Evolutionary conservation across 805 yeast genomes (phyloP).

Genomic region (Metschnikowia matae): DNA sequence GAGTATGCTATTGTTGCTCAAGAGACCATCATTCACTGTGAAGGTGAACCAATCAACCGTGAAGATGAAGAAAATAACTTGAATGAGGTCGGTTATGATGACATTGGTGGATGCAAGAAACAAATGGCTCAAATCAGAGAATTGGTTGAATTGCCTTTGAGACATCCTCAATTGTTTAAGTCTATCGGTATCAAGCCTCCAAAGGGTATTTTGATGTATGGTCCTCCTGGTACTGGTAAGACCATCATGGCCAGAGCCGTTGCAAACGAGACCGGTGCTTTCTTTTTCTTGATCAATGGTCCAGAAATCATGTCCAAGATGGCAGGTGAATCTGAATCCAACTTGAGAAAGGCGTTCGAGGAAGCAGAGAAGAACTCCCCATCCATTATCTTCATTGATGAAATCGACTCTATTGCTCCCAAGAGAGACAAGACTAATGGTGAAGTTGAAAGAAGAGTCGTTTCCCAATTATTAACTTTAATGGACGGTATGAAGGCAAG

Average conservation of each 20-base stretch:
- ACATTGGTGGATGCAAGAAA: slow-evolving; percentile 97
- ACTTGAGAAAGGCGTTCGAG: slow-evolving; percentile 95
- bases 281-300: slow-evolving; percentile 95
- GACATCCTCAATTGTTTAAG: slow-evolving; percentile 98
- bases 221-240: slow-evolving; percentile 99
- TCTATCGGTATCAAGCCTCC: slow-evolving; percentile 99
- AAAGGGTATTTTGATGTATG: slow-evolving; percentile 95
- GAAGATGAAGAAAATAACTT: slow-evolving; percentile 97
- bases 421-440: slow-evolving; percentile 99
- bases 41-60: slow-evolving; percentile 97
- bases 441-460: slow-evolving; percentile 99
- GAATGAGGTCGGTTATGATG: slow-evolving; percentile 97
- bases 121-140: slow-evolving; percentile 99
- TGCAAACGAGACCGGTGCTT: slow-evolving; percentile 98
- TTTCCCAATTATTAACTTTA: slow-evolving; percentile 91
- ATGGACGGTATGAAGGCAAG: slow-evolving; percentile 99
- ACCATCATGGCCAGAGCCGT: slow-evolving; percentile 99
- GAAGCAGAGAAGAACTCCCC: slow-evolving; percentile 99
- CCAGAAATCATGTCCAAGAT: slow-evolving; percentile 99
- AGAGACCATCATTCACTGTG: slow-evolving; percentile 96
- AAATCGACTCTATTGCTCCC: slow-evolving; percentile 98
- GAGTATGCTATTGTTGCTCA: slow-evolving; percentile 98
- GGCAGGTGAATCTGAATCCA: slow-evolving; percentile 99
- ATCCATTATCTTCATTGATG: slow-evolving; percentile 95
- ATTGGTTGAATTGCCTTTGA: slow-evolving; percentile 93